Base-by-base conservation (phyloP, 345 rosid species). In the Bruguiera parviflora region DNA sequence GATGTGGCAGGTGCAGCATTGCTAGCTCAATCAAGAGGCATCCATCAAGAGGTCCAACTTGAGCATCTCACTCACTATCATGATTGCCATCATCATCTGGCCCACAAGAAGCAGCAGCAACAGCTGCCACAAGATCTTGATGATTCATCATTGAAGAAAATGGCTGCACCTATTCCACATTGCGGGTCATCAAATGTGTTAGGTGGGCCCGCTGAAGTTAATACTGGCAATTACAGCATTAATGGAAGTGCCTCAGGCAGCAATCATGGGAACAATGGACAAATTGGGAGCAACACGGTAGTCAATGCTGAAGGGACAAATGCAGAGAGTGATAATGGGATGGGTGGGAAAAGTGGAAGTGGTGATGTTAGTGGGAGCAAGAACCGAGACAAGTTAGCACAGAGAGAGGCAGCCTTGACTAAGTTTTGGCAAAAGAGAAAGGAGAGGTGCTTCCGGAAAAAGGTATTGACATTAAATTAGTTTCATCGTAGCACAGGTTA, bases 221-320 rank as follows among this genome's bases (percentile, higher is more conserved):
- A 72, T 67, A 61, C 73, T 64, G 75, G 80, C 58, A 80, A 80
- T 71, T 76, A 67, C 70, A 84, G 86, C 74, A 51, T 80, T 51
- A 80, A 80, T 51, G 72, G 81, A 78, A 85, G 86, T 76, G 83
- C 63, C 66, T 85, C 86, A 4, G 80, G 83, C 39, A 84, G 88
- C 73, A 80, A 83, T 69, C 80, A 74, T 63, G 82, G 78, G 15
- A 81, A 85, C 80, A 84, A 81, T 74, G 80, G 79, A 21, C 83
- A 72, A 69, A 73, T 76, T 56, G 84, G 83, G 64, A 76, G 83
- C 68, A 79, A 79, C 71, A 63, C 67, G 53, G 76, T 67, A 16
- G 72, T 74, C 64, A 78, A 79, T 68, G 72, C 77, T 56, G 80
- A 77, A 32, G 73, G 69, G 63, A 71, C 60, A 27, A 84, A 84